Percentiles rank a stretch among this genome's conserved stretches.
phyloP scores from a whole-genome alignment of 495 filamentous ascomycete species.

The Evernia prunastri region DNA sequence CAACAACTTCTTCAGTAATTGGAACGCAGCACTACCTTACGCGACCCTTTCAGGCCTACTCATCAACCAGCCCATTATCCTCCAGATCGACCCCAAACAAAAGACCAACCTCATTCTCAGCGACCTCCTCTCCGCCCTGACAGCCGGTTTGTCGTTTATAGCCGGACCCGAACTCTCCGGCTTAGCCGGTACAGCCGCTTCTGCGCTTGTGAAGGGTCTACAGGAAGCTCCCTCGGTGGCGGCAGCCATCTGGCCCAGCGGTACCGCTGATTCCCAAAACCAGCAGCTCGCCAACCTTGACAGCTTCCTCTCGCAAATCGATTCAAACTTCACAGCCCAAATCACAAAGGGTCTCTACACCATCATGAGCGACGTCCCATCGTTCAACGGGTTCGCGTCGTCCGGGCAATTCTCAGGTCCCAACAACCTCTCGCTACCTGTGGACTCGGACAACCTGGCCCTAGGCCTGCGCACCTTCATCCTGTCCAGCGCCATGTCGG shows the following conservation, averaged over 20 bases:
- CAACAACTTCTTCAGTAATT: constrained; percentile 10
- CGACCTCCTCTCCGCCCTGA: constrained; percentile 6
- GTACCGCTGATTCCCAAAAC: constrained; percentile 12
- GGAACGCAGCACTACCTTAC: constrained; percentile 8
- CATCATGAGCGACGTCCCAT: constrained; percentile 14
- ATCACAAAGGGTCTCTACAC: constrained; percentile 6
- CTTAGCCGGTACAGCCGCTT: neutral
- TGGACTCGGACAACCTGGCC: neutral
- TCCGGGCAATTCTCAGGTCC: constrained; percentile 11
- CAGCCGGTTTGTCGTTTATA: constrained; percentile 9
- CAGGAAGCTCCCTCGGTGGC: constrained; percentile 8
- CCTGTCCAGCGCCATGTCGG: constrained; percentile 10
- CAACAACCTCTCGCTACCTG: constrained; percentile 2
- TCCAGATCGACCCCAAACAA: constrained; percentile 7
- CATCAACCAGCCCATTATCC: constrained; percentile 8
- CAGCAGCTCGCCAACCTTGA: constrained; percentile 10
- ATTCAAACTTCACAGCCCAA: constrained; percentile 1
- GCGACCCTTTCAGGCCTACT: constrained; percentile 3
- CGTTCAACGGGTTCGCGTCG: constrained; percentile 11
- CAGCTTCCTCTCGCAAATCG: neutral
- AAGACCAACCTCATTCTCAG: constrained; percentile 10
- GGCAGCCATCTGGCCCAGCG: constrained; percentile 15
- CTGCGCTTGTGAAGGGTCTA: neutral
- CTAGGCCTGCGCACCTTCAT: constrained; percentile 9
- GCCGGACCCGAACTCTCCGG: constrained; percentile 2